Percentiles rank a stretch among this genome's conserved stretches.
phyloP scores from a whole-genome alignment of 306 rosid species.

The Adenanthera pavonina region DNA sequence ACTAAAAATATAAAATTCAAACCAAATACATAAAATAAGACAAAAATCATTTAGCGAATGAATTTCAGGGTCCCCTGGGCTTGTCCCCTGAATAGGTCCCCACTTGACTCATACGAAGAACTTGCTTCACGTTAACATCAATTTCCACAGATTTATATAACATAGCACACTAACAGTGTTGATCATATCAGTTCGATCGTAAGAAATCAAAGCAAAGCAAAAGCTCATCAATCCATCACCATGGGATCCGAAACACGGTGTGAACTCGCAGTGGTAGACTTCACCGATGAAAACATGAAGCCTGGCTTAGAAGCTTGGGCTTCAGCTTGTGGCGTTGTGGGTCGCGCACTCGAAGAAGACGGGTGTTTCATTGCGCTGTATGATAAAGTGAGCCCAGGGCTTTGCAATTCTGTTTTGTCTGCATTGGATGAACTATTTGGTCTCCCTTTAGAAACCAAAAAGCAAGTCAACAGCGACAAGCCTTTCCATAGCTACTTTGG shows the following conservation, averaged over 20 bases:
- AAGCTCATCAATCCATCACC: background rate
- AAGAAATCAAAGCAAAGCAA: background rate
- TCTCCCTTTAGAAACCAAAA: conserved; percentile 46
- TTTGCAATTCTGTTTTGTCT: conserved; percentile 32
- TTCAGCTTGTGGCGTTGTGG: conserved; percentile 39
- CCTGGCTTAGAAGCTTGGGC: conserved; percentile 46
- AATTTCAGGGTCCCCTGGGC: background rate
- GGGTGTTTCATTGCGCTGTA: conserved; percentile 49
- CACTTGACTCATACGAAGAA: background rate
- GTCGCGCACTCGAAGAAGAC: conserved; percentile 39
- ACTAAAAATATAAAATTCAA: no score
- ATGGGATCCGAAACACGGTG: conserved; percentile 45
- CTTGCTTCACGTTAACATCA: background rate
- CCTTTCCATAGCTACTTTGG: conserved; percentile 51
- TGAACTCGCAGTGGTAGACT: conserved; percentile 41
- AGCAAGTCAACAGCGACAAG: conserved; percentile 39
- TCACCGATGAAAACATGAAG: conserved; percentile 39
- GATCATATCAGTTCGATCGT: background rate
- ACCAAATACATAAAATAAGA: background rate
- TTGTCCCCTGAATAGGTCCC: background rate
- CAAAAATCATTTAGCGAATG: background rate
- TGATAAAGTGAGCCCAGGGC: conserved; percentile 30
- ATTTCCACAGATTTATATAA: background rate
- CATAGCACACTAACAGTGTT: background rate
- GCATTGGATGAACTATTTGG: conserved; percentile 37